These are phyloP conservation scores for Arthrobotrys musiformis DNA, from an alignment of 2,329 filamentous ascomycete species.

Conservation along the genomic window DNA sequence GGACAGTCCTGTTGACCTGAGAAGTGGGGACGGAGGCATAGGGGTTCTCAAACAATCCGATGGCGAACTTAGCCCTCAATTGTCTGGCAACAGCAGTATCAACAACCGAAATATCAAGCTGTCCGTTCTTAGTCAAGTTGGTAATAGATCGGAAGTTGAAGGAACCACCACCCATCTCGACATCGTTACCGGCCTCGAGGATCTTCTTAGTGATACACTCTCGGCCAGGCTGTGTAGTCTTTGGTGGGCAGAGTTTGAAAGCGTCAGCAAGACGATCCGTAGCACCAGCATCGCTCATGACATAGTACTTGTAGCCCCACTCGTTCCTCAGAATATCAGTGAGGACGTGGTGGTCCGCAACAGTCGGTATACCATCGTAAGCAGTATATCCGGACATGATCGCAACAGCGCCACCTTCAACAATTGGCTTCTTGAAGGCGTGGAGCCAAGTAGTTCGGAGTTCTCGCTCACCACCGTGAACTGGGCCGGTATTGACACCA, in stretches of 20 bases:
- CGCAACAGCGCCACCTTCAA: slow-evolving; percentile 74
- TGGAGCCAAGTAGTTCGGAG: slow-evolving; percentile 70
- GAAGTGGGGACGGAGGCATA: slow-evolving; percentile 70
- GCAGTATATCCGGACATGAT: slow-evolving; percentile 81
- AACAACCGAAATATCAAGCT: slow-evolving; percentile 70
- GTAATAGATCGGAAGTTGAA: slow-evolving; percentile 76
- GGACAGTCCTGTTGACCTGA: slow-evolving; percentile 70
- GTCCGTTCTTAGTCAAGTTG: slow-evolving; percentile 71
- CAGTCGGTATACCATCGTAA: slow-evolving; percentile 76
- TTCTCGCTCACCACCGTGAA: slow-evolving; percentile 69
- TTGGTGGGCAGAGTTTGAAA: slow-evolving; percentile 73
- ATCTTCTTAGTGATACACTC: slow-evolving; percentile 67
- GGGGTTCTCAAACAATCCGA: slow-evolving; percentile 77
- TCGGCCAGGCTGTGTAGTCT: slow-evolving; percentile 64
- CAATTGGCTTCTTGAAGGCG: slow-evolving; percentile 75
- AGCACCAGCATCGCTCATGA: slow-evolving; percentile 69
- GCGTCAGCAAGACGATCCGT: slow-evolving; percentile 67
- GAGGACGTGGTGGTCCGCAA: slow-evolving; percentile 73
- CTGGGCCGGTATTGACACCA: slow-evolving; percentile 74
- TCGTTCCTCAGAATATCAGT: slow-evolving; percentile 76
- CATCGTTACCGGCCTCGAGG: slow-evolving; percentile 75
- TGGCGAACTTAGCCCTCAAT: slow-evolving; percentile 74
- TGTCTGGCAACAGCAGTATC: slow-evolving; percentile 74
- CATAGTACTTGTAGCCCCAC: slow-evolving; percentile 78
- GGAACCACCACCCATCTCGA: slow-evolving; percentile 80